Base-by-base conservation (phyloP, 306 rosid genomes). In the Prosopis cineraria region DNA sequence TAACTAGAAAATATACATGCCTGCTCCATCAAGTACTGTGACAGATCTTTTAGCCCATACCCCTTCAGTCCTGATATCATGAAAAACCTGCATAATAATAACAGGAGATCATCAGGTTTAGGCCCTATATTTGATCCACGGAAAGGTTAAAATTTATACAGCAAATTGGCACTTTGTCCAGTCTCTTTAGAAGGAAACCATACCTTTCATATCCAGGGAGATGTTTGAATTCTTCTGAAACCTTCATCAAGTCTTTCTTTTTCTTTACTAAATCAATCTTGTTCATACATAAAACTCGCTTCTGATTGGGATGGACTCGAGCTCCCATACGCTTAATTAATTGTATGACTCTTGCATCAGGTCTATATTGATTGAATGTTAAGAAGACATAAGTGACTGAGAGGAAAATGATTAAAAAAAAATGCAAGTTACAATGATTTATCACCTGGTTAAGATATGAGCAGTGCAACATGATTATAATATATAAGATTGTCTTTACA, bases 31-130 rank as follows among this genome's bases (percentile, higher is more conserved):
- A 94, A 83, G 78, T 83, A 94, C 69, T 84, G 80, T 67, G 88
- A 80, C 79, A 94, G 89, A 84, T 87, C 90, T 82, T 90, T 92
- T 39, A 94, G 91, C 74, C 98, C 95, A 73, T 82, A 74, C 72
- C 98, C 98, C 86, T 94, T 94, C 87, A 89, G 83, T 53, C 97
- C 98, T 10, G 98, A 92, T 85, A 92, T 90, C 98, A 90, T 92
- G 94, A 92, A 94, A 79, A 78, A 78, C 91, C 99, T 95, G 83
- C 55, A 89, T 37, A 43, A 77, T 43, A 81, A 44, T 73, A 74
- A 68, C 4, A 72, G 20, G 68, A 33, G 74, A 73, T 82, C 55
- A 84, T 83, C 85, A 62, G 80, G 53, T 62, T 39, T 43, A 75
- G 78, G 78, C 36, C 71, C 29, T 29, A 52, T 37, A 56, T 50